Percentiles rank a stretch among this genome's conserved stretches.
These are phyloP conservation scores for Cordyceps sp. DNA, from an alignment of 2,329 filamentous ascomycete species.

Conservation along the genomic window DNA sequence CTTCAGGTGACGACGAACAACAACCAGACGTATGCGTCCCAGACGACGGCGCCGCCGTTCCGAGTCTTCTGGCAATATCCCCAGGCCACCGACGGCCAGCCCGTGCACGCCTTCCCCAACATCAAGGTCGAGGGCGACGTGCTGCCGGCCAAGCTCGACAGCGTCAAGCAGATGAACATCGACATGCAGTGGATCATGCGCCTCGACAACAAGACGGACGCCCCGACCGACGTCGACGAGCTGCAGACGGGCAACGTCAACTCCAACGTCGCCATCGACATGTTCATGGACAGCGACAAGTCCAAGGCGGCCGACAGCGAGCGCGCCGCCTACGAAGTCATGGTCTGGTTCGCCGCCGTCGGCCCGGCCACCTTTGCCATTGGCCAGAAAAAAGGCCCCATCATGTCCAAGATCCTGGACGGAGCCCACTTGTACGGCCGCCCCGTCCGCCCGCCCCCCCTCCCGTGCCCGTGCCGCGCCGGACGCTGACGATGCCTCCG, in stretches of 20 bases:
- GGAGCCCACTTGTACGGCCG: slow-evolving; percentile 24
- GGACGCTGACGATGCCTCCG: too few relatives aligned
- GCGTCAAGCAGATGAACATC: slow-evolving; percentile 22
- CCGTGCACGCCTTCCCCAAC: slow-evolving; percentile 39
- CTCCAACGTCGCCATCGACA: slow-evolving; percentile 40
- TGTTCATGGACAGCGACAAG: slow-evolving; percentile 34
- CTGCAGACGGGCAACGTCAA: slow-evolving; percentile 23
- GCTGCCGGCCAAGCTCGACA: slow-evolving; percentile 23
- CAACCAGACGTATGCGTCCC: slow-evolving; percentile 31
- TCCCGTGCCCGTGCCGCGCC: slow-evolving; percentile 2
- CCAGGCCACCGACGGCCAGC: slow-evolving; percentile 13
- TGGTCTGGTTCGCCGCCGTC: slow-evolving; percentile 37
- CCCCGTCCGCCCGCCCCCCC: background rate
- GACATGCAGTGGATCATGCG: slow-evolving; percentile 32
- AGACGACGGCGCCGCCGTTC: slow-evolving; percentile 28
- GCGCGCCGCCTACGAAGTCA: slow-evolving; percentile 32
- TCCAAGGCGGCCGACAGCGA: slow-evolving; percentile 20
- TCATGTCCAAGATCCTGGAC: slow-evolving; percentile 19
- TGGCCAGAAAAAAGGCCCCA: slow-evolving; percentile 17
- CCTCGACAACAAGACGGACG: slow-evolving; percentile 21
- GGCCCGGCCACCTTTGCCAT: slow-evolving; percentile 30
- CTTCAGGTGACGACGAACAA: slow-evolving; percentile 31
- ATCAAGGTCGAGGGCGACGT: slow-evolving; percentile 25
- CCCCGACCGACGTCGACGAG: slow-evolving; percentile 13
- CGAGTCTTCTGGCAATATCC: slow-evolving; percentile 36